Base-by-base conservation (phyloP, 208 protist genomes). In the Acanthamoeba castellanii region DNA sequence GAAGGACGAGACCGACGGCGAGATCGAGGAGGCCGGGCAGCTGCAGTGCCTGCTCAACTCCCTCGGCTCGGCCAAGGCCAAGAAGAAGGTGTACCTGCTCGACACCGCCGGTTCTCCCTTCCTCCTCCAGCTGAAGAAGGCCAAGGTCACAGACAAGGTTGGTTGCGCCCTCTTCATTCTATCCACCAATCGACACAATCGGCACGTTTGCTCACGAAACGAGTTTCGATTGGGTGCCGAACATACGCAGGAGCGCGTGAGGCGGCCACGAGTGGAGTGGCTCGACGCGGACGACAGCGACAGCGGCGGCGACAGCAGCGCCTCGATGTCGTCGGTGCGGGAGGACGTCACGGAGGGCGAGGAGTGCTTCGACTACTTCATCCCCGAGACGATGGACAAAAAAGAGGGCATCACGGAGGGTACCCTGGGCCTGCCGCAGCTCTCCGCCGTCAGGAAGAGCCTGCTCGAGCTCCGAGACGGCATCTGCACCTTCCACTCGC, bases 1-100 rank as follows among this genome's bases (percentile, higher is more conserved):
- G 37, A 78, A 78, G 37, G 70, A 78, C 70, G 70, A 78, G 14
- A 78, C 70, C 22, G 70, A 78, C 70, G 70, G 70, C 70, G 70
- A 78, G 30, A 32, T 78, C 16, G 70, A 78, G 22, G 70, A 78
- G 37, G 70, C 30, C 37, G 70, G 18, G 22, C 70, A 78, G 22
- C 70, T 78, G 14, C 70, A 78, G 22, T 78, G 70, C 70, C 70
- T 78, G 13, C 70, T 78, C 70, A 78, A 78, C 22, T 78, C 70
- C n/a, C 70, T 78, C 70, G 70, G 70, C 70, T 32, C 70, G 70
- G 30, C 70, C 70, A 78, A 78, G 70, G 70, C 32, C 70, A 78
- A 78, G 70, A 78, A 78, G 70, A 78, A 78, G 70, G 70, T 78
- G n/a, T 78, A 78, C 37, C 37, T 78, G 70, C 70, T 78, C 30